phyloP scores from a whole-genome alignment of 2,329 filamentous ascomycete genomes.

The Diaporthe destruens region DNA sequence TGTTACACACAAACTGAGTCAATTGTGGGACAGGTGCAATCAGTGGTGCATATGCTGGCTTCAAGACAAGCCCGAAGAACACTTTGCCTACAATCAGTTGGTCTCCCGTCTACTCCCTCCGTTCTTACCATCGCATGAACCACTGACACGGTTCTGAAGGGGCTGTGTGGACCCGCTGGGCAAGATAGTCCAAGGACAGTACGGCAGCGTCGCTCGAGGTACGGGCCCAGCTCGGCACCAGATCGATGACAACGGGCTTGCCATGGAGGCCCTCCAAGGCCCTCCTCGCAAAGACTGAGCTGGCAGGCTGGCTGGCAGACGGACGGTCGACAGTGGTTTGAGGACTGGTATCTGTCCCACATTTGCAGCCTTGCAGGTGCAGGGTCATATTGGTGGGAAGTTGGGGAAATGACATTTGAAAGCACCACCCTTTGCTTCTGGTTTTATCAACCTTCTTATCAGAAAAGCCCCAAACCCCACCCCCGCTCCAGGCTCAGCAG shows the following conservation, averaged over 20 bases:
- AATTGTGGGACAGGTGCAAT: not conserved
- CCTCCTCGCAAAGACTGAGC: not conserved
- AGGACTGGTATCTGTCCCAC: not conserved
- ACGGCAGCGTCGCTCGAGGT: not conserved
- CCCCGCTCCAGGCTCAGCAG: no score
- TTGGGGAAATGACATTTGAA: no score
- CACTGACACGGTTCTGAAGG: not conserved
- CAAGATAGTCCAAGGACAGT: not conserved
- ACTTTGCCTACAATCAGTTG: not conserved
- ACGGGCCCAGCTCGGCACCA: not conserved
- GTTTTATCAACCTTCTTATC: constrained; percentile 5
- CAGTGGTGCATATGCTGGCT: not conserved
- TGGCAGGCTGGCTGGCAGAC: not conserved
- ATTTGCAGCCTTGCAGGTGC: not conserved
- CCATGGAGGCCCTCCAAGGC: not conserved
- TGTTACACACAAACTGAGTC: not conserved
- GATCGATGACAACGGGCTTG: not conserved
- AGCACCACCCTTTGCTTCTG: no score
- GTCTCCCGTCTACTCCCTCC: not conserved
- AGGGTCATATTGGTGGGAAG: no score
- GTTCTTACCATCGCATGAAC: no score
- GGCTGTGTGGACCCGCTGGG: not conserved
- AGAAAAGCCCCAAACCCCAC: no score
- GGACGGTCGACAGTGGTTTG: not conserved
- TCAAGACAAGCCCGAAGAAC: not conserved